These are phyloP conservation scores for Lathyrus aphaca DNA, from an alignment of 306 rosid species.

Conservation along the genomic window DNA sequence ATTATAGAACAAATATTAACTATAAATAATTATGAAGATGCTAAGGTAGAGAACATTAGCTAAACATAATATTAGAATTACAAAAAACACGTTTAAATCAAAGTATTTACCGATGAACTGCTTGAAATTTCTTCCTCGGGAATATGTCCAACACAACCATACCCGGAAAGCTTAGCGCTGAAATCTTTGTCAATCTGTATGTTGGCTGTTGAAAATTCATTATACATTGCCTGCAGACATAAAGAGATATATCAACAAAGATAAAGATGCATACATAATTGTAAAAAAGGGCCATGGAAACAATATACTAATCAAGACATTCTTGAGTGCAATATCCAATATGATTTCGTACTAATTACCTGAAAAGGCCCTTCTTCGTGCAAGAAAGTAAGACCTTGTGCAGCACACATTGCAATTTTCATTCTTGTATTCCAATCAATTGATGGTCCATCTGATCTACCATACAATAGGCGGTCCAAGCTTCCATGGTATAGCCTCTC, in stretches of 20 bases:
- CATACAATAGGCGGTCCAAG: conserved; percentile 79
- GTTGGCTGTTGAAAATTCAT: conserved; percentile 89
- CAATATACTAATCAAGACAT: not conserved
- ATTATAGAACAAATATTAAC: not conserved
- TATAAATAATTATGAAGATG: conserved; percentile 1
- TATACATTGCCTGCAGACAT: conserved; percentile 90
- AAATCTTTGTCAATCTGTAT: conserved; percentile 98
- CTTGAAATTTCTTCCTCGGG: conserved; percentile 82
- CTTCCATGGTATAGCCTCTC: conserved; percentile 96
- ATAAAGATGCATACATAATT: not conserved
- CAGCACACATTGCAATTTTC: conserved; percentile 89
- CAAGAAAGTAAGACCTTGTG: conserved; percentile 96
- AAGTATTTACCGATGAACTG: conserved; percentile 73
- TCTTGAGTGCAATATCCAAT: not conserved
- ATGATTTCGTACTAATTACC: conserved; percentile 51
- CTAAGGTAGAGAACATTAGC: conserved; percentile 21
- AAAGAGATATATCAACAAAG: conserved; percentile 39
- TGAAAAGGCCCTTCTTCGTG: conserved; percentile 99
- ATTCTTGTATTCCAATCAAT: conserved; percentile 98
- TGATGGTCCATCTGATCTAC: conserved; percentile 91
- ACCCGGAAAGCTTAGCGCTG: conserved; percentile 99
- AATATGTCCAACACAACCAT: conserved; percentile 93
- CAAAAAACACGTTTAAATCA: not conserved
- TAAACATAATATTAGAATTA: conserved; percentile 1
- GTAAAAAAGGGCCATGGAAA: conserved; percentile 21